phyloP scores from a whole-genome alignment of 306 rosid species.

The Cajanus cajan region DNA sequence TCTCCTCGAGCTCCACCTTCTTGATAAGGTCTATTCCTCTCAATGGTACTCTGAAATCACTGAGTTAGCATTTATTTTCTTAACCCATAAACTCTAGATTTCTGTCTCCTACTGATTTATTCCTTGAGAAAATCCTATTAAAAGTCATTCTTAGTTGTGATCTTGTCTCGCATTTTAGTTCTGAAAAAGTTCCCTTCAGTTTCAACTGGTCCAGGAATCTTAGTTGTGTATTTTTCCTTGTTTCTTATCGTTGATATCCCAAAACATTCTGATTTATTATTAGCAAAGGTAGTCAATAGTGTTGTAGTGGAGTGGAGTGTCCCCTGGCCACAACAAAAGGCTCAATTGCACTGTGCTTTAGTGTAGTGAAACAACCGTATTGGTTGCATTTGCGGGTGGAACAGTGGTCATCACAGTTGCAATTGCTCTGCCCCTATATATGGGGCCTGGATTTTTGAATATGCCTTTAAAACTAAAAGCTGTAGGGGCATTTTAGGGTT shows the following conservation, averaged over 20 bases:
- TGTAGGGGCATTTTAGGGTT: too few species aligned
- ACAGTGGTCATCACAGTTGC: not conserved
- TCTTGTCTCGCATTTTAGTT: not conserved
- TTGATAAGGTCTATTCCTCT: not conserved
- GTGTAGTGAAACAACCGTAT: too few species aligned
- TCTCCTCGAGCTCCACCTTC: not conserved
- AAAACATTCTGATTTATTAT: not conserved
- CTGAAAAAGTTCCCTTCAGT: too few species aligned
- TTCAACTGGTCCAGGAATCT: too few species aligned
- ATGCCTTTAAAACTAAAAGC: too few species aligned
- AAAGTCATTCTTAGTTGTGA: not conserved
- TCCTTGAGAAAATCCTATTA: not conserved
- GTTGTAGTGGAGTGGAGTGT: not conserved
- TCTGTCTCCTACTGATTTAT: not conserved
- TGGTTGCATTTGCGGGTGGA: not conserved
- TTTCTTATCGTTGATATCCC: not conserved
- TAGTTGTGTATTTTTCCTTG: not conserved
- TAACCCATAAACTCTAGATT: not conserved
- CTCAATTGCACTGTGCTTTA: too few species aligned
- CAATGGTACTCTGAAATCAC: too few species aligned
- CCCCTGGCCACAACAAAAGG: not conserved
- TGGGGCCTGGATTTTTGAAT: not conserved
- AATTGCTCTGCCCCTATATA: not conserved
- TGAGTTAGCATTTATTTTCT: not conserved
- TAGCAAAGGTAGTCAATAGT: not conserved